These are phyloP conservation scores for Nadsonia starkeyi-henricii DNA, from an alignment of 1,139 yeast species.

Conservation along the genomic window DNA sequence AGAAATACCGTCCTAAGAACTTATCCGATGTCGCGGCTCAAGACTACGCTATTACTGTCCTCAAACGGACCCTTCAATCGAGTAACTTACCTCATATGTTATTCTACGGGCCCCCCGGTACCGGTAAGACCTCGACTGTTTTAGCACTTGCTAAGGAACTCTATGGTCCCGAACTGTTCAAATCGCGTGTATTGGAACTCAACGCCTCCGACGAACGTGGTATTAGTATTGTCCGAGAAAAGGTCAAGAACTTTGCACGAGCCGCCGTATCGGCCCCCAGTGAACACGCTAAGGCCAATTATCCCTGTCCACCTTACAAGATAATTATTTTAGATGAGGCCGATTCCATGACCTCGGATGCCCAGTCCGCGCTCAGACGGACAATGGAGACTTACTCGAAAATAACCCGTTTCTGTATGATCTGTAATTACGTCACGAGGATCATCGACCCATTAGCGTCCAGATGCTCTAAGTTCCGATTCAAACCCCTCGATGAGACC, in stretches of 20 bases:
- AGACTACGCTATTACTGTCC: constrained; percentile 76
- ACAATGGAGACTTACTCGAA: constrained; percentile 92
- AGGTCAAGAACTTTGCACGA: constrained; percentile 84
- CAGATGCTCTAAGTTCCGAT: constrained; percentile 88
- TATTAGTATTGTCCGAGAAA: constrained; percentile 79
- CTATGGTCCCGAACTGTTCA: constrained; percentile 50
- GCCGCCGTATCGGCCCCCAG: constrained; percentile 73
- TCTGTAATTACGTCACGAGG: constrained; percentile 90
- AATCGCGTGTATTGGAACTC: constrained; percentile 71
- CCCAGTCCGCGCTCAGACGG: constrained; percentile 87
- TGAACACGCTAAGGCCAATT: constrained; percentile 46
- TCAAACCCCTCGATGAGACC: constrained; percentile 57
- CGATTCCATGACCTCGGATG: constrained; percentile 97
- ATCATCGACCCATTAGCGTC: constrained; percentile 94
- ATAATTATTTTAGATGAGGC: constrained; percentile 85
- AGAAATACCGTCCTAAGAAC: constrained; percentile 69
- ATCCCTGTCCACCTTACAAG: constrained; percentile 93
- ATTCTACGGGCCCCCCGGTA: constrained; percentile 95
- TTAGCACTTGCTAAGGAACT: constrained; percentile 76
- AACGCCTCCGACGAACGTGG: constrained; percentile 98
- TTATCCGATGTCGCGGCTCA: constrained; percentile 85
- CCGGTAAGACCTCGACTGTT: constrained; percentile 91
- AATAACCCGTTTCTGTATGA: constrained; percentile 83
- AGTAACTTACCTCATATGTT: constrained; percentile 90
- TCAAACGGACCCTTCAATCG: constrained; percentile 62